Evolutionary conservation across 2,329 filamentous ascomycete species (phyloP).

Genomic region (Botrytis fabae): DNA sequence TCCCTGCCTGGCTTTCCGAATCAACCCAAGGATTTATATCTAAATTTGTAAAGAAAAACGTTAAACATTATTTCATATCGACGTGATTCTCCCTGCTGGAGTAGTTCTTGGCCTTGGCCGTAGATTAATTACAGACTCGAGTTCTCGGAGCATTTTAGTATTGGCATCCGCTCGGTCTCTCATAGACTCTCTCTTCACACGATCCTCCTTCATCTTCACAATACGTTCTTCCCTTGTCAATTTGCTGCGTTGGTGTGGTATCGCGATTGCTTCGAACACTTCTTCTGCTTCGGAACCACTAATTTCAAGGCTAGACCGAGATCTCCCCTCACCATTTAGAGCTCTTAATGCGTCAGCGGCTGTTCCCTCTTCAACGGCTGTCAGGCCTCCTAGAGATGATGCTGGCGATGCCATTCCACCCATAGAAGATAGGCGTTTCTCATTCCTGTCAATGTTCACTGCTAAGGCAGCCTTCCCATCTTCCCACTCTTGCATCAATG

Average conservation of each 20-base stretch:
- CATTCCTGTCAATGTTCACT: constrained; percentile 77
- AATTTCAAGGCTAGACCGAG: constrained; percentile 52
- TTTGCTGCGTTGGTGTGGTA: constrained; percentile 67
- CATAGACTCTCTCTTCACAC: constrained; percentile 68
- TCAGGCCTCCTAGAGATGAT: constrained; percentile 66
- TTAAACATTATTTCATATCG: constrained; percentile 36
- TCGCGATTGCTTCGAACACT: constrained; percentile 87
- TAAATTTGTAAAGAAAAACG: constrained; percentile 19
- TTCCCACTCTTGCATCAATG: constrained; percentile 82
- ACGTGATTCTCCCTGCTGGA: constrained; percentile 38
- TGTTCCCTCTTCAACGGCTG: constrained; percentile 59
- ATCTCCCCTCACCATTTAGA: constrained; percentile 68
- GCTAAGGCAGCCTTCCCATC: constrained; percentile 81
- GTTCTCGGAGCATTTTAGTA: constrained; percentile 85
- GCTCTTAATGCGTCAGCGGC: constrained; percentile 72
- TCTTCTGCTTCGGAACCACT: constrained; percentile 66
- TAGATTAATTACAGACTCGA: constrained; percentile 82
- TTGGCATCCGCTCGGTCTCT: constrained; percentile 78
- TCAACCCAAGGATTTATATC: constrained; percentile 12
- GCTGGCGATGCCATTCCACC: constrained; percentile 57
- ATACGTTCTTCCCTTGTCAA: constrained; percentile 87
- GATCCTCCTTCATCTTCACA: constrained; percentile 82
- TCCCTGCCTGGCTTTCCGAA: constrained; percentile 14
- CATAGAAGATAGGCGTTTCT: constrained; percentile 66
- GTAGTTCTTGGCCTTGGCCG: constrained; percentile 44